phyloP scores from a whole-genome alignment of 2,329 filamentous ascomycete genomes.

The Gnomoniopsis smithogilvyi region DNA sequence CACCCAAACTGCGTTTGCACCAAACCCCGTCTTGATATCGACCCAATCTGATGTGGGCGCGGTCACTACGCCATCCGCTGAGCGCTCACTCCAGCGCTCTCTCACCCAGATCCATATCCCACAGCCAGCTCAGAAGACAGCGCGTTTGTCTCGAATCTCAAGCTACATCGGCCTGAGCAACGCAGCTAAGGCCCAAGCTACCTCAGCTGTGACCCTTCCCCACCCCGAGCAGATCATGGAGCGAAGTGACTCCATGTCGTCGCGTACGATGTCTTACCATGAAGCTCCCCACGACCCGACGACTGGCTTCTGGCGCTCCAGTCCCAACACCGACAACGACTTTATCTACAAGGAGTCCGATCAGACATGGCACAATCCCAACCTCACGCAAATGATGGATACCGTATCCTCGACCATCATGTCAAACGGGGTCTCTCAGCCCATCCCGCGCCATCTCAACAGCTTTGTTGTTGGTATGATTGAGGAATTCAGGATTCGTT shows the following conservation, averaged over 20 bases:
- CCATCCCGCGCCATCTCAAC: slow-evolving; percentile 19
- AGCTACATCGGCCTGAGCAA: slow-evolving; percentile 15
- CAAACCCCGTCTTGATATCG: neutral
- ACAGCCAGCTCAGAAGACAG: slow-evolving; percentile 5
- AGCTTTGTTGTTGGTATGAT: slow-evolving; percentile 13
- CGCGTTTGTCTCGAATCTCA: slow-evolving; percentile 12
- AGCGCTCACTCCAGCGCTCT: slow-evolving; percentile 6
- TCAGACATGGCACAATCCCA: slow-evolving; percentile 16
- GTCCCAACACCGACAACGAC: neutral
- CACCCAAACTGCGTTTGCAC: slow-evolving; percentile 1
- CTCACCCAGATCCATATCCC: neutral
- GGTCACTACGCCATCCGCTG: neutral
- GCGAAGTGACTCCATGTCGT: slow-evolving; percentile 3
- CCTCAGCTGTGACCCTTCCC: neutral
- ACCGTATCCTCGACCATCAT: slow-evolving; percentile 15
- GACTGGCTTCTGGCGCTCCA: neutral
- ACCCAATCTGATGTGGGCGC: neutral
- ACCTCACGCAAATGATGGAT: slow-evolving; percentile 18
- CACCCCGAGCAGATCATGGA: slow-evolving; percentile 6
- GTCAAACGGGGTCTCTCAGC: slow-evolving; percentile 12
- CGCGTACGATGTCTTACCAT: neutral
- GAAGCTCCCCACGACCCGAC: neutral
- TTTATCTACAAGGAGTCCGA: slow-evolving; percentile 3
- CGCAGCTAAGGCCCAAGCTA: slow-evolving; percentile 2
- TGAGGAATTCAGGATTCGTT: slow-evolving; percentile 12